Base-by-base conservation (phyloP, 2,329 filamentous ascomycete genomes). In the Canariomyces notabilis region DNA sequence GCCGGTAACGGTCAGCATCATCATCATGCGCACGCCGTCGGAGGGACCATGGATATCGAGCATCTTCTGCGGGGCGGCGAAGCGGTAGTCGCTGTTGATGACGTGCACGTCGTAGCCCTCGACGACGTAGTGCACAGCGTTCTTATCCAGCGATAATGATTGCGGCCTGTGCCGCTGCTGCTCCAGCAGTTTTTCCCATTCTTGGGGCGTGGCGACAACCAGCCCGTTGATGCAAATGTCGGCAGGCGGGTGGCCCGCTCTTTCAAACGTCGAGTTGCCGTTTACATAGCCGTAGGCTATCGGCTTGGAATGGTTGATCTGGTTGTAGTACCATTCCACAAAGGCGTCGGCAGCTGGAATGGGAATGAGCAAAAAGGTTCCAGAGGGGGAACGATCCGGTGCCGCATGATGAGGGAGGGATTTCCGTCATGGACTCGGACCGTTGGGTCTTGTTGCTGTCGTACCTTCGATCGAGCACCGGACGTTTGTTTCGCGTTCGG, bases 171-270 rank as follows among this genome's bases (percentile, higher is more conserved):
- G 26, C 67, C 84, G 77, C 57, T 89, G 80, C 5, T 76, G 75
- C 47, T 82, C 74, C 54, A 89, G 85, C 21, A 89, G 75, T 15
- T 75, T 74, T 57, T 84, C 80, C 58, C 89, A 83, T 36, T 82
- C 80, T 41, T 71, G 68, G 0, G 82, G 83, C 46, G 79, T 75
- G 26, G 76, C 65, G 31, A 87, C 69, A 2, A 78, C 66, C 38
- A 82, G 81, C 57, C 89, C 89, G 68, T 95, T 95, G 73, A 89
- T 83, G 58, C 81, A 78, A 59, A 95, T 89, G 61, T 82, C 80
- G 42, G 87, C 75, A 26, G 73, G 71, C 19, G 73, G 67, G 50
- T 72, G 68, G n/a, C 48, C 49, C 9, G 76, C 68, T 11, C 64
- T 50, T n/a, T 60, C 60, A 52, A 80, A 77, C 49, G 73, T 69